A percentile compares a stretch with the other conserved stretches of the same genome.
Evolutionary conservation across 768 basidiomycete species (phyloP).

Genomic region (Sporobolomyces phaffii): DNA sequence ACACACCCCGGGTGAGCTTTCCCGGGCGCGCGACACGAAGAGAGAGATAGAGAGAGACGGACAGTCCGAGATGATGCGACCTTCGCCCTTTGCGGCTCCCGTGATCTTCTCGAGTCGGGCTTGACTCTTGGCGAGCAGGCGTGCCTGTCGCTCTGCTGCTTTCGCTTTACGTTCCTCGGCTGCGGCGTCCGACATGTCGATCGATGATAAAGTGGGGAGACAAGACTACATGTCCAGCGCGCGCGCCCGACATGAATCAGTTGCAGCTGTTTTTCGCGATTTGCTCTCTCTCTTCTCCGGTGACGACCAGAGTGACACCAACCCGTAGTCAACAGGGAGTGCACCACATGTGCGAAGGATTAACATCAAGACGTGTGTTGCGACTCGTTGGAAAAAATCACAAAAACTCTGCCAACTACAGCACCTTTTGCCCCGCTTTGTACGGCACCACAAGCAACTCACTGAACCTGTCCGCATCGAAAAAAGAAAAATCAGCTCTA

Average conservation of each 20-base stretch:
- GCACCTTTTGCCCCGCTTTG: conserved; percentile 21
- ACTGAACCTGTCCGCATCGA: conserved; percentile 34
- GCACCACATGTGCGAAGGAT: not conserved
- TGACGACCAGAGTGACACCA: no score
- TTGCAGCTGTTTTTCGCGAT: no score
- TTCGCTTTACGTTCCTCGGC: conserved; percentile 8
- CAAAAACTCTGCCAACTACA: no score
- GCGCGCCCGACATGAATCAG: no score
- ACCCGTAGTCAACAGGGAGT: no score
- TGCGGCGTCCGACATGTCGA: conserved; percentile 9
- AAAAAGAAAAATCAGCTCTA: not conserved
- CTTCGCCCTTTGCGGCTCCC: conserved; percentile 29
- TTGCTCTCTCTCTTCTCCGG: no score
- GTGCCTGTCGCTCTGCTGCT: conserved; percentile 24
- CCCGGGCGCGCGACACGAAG: not conserved
- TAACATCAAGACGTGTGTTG: not conserved
- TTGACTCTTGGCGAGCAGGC: conserved; percentile 28
- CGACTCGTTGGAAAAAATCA: no score
- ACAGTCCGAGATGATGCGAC: conserved; percentile 31
- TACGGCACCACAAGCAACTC: conserved; percentile 41
- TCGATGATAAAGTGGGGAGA: not conserved
- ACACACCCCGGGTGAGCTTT: not conserved
- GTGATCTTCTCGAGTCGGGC: conserved; percentile 35
- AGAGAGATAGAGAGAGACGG: not conserved
- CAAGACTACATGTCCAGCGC: no score